Percentiles rank a stretch among this genome's conserved stretches.
phyloP scores from a whole-genome alignment of 805 yeast species.

The Henningerozyma blattae region DNA sequence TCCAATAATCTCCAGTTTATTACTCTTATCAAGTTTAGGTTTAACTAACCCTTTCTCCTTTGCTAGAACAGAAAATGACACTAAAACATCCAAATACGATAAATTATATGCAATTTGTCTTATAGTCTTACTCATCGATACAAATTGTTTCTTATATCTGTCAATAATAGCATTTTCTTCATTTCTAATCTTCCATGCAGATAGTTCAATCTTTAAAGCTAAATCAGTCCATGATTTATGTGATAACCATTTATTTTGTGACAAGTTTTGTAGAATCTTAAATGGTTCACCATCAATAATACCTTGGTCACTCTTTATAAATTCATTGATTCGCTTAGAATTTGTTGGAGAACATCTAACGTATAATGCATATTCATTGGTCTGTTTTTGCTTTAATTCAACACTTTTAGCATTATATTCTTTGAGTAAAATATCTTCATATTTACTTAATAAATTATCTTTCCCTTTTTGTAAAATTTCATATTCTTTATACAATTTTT shows the following conservation, averaged over 20 bases:
- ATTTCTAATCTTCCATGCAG: slow-evolving; percentile 34
- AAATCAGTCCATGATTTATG: slow-evolving; percentile 40
- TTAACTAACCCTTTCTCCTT: slow-evolving; percentile 52
- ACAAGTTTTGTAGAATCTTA: slow-evolving; percentile 28
- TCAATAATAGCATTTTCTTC: slow-evolving; percentile 47
- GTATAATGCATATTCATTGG: slow-evolving; percentile 36
- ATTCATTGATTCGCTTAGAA: slow-evolving; percentile 12
- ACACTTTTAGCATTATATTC: slow-evolving; percentile 22
- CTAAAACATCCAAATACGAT: slow-evolving; percentile 60
- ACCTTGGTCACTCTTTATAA: slow-evolving; percentile 6
- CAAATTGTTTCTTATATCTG: slow-evolving; percentile 34
- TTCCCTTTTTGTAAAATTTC: slow-evolving; percentile 19
- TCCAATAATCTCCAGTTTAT: slow-evolving; percentile 35
- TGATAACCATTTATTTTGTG: slow-evolving; percentile 34
- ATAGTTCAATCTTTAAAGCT: slow-evolving; percentile 34
- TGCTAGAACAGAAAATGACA: slow-evolving; percentile 64
- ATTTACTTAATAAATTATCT: slow-evolving; percentile 16
- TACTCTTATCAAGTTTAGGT: slow-evolving; percentile 46
- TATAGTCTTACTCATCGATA: slow-evolving; percentile 33
- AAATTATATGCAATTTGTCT: slow-evolving; percentile 38
- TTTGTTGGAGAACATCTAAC: slow-evolving; percentile 29
- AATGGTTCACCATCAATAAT: slow-evolving; percentile 6
- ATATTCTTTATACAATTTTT: slow-evolving; percentile 25
- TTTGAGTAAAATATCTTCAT: slow-evolving; percentile 19
- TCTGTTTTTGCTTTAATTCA: slow-evolving; percentile 29